phyloP scores from a whole-genome alignment of 352 stramenopile species.

The Globisporangium megalacanthum region DNA sequence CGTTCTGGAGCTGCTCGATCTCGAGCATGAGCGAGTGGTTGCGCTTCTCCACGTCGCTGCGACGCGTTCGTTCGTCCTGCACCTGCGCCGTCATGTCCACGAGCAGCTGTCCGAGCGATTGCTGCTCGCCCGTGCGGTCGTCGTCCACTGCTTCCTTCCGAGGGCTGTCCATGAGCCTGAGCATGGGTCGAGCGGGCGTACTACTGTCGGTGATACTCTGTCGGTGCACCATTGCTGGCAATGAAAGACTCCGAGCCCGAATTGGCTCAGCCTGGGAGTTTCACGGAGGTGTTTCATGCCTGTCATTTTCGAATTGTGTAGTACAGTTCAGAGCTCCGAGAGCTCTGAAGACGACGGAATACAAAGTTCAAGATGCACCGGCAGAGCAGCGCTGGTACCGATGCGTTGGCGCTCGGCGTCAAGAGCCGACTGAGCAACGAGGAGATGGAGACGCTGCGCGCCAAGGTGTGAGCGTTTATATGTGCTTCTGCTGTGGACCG shows the following conservation, averaged over 20 bases:
- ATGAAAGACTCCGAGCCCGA: no score
- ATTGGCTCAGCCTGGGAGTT: no score
- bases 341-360: background rate
- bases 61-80: conserved; percentile 43
- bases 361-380: background rate
- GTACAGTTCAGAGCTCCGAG: no score
- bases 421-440: conserved; percentile 57
- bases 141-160: conserved; percentile 3
- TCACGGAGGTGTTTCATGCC: no score
- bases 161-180: conserved; percentile 14
- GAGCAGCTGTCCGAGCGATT: conserved; percentile 33
- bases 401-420: conserved; percentile 25
- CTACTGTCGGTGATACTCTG: no score
- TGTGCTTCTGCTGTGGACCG: background rate
- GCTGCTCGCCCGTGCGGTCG: conserved; percentile 1
- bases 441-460: conserved; percentile 61
- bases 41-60: conserved; percentile 48
- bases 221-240: no score
- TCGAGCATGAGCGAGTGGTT: conserved; percentile 66
- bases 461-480: conserved; percentile 19
- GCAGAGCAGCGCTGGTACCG: background rate
- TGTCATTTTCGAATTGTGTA: no score
- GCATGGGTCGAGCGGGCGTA: background rate
- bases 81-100: conserved; percentile 63
- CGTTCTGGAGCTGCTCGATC: conserved; percentile 60